phyloP scores from a whole-genome alignment of 257 asterid genomes.

The Phtheirospermum japonicum region DNA sequence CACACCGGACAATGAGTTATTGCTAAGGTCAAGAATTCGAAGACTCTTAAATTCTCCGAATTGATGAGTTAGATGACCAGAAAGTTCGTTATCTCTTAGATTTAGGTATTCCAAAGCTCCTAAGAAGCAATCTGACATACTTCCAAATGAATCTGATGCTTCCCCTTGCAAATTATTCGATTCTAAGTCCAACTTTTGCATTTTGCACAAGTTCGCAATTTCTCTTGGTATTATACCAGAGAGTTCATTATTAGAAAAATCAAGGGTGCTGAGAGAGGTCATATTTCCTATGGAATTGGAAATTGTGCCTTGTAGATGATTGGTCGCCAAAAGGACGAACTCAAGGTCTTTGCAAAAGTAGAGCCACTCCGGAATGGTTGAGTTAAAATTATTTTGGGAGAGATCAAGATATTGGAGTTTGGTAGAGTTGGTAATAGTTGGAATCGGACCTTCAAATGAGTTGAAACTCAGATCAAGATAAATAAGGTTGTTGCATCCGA shows the following conservation, averaged over 20 bases:
- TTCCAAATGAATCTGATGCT: slow-evolving; percentile 27
- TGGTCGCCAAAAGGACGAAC: not conserved
- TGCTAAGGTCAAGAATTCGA: not conserved
- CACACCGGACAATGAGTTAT: slow-evolving; percentile 26
- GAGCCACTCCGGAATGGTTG: slow-evolving; percentile 41
- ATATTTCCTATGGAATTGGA: slow-evolving; percentile 30
- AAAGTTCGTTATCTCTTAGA: slow-evolving; percentile 10
- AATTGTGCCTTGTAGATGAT: slow-evolving; percentile 28
- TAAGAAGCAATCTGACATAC: slow-evolving; percentile 23
- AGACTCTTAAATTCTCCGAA: slow-evolving; percentile 28
- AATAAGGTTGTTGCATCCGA: slow-evolving; percentile 25
- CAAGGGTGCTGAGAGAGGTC: slow-evolving; percentile 26
- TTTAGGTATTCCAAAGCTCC: slow-evolving; percentile 1
- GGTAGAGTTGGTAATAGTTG: slow-evolving; percentile 23
- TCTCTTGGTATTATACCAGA: slow-evolving; percentile 34
- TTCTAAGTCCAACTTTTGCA: slow-evolving; percentile 17
- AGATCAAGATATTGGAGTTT: slow-evolving; percentile 29
- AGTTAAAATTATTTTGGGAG: slow-evolving; percentile 17
- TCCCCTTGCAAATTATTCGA: slow-evolving; percentile 28
- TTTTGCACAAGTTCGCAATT: slow-evolving; percentile 25
- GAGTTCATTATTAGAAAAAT: slow-evolving; percentile 23
- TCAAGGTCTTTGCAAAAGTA: slow-evolving; percentile 31
- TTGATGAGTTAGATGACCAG: slow-evolving; percentile 25
- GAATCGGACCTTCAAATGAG: slow-evolving; percentile 26
- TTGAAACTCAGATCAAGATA: slow-evolving; percentile 21